Conservation (phyloP, 192 early-diverging fungal species). For the Lunasporangiospora selenospora region DNA sequence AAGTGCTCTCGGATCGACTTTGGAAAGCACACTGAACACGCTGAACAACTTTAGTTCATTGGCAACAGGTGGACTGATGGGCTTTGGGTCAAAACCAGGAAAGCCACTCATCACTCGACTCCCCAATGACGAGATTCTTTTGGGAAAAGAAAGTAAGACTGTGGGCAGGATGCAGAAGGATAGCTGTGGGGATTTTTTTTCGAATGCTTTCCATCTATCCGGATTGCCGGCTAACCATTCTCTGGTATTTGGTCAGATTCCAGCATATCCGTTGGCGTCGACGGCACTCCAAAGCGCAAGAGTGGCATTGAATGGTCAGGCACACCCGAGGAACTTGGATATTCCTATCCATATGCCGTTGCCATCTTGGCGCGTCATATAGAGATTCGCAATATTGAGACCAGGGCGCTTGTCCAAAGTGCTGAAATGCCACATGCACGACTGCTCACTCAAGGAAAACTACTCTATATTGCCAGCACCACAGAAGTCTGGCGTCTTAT, state of each 20-base stretch:
- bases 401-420: slow-evolving; percentile 83
- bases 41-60: slow-evolving; percentile 42
- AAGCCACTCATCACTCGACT: slow-evolving; percentile 69
- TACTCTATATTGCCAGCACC: slow-evolving; percentile 72
- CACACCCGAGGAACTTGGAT: slow-evolving; percentile 66
- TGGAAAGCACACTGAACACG: slow-evolving; percentile 52
- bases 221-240: not conserved
- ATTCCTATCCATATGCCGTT: slow-evolving; percentile 75
- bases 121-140: slow-evolving; percentile 67
- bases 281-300: slow-evolving; percentile 63
- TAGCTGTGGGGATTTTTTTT: too few species aligned
- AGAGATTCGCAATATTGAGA: slow-evolving; percentile 87
- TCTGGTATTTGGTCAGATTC: slow-evolving; percentile 47
- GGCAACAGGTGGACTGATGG: slow-evolving; percentile 49
- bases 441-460: slow-evolving; percentile 75
- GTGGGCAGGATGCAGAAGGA: too few species aligned
- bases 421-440: slow-evolving; percentile 71
- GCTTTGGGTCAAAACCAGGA: slow-evolving; percentile 54
- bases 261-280: slow-evolving; percentile 63
- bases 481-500: slow-evolving; percentile 78
- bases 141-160: slow-evolving; percentile 64
- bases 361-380: slow-evolving; percentile 72
- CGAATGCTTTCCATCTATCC: not conserved
- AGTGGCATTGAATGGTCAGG: slow-evolving; percentile 69
- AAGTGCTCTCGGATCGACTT: slow-evolving; percentile 46